phyloP scores from a whole-genome alignment of 164 flowering plant species.

The Euptelea pleiosperma region DNA sequence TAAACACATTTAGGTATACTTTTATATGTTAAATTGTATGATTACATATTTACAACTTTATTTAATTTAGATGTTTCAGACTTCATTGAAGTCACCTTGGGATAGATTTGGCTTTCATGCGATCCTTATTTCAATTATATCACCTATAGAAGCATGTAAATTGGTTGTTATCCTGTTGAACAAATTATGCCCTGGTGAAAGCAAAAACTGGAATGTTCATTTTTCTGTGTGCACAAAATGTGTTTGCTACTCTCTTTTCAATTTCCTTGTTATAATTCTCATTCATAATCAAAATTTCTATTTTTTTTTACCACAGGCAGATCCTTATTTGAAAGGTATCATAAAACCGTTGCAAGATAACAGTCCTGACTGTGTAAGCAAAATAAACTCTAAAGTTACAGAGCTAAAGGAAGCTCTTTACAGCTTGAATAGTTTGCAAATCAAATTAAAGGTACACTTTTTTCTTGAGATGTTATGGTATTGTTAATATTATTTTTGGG shows the following conservation, averaged over 20 bases:
- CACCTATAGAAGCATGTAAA: too few relatives aligned
- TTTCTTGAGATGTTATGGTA: not conserved
- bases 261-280: conserved; percentile 6
- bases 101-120: too few relatives aligned
- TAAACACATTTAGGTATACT: too few relatives aligned
- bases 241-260: not conserved
- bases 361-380: conserved; percentile 17
- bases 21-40: too few relatives aligned
- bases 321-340: conserved; percentile 59
- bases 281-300: not conserved
- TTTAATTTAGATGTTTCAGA: too few relatives aligned
- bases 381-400: conserved; percentile 27
- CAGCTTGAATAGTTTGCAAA: conserved; percentile 54
- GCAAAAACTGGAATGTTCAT: not conserved
- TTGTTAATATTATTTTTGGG: not conserved
- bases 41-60: too few relatives aligned
- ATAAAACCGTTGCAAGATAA: conserved; percentile 49
- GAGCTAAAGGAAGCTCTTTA: conserved; percentile 45
- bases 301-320: conserved; percentile 38
- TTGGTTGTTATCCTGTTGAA: too few relatives aligned
- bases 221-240: not conserved
- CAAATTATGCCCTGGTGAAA: not conserved
- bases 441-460: conserved; percentile 55
- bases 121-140: too few relatives aligned
- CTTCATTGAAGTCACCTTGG: too few relatives aligned